Evolutionary conservation across 164 flowering plant genomes (phyloP), one percentile per base, ranked within the genome.

Genomic region (Kalanchoe fedtschenkoi): DNA sequence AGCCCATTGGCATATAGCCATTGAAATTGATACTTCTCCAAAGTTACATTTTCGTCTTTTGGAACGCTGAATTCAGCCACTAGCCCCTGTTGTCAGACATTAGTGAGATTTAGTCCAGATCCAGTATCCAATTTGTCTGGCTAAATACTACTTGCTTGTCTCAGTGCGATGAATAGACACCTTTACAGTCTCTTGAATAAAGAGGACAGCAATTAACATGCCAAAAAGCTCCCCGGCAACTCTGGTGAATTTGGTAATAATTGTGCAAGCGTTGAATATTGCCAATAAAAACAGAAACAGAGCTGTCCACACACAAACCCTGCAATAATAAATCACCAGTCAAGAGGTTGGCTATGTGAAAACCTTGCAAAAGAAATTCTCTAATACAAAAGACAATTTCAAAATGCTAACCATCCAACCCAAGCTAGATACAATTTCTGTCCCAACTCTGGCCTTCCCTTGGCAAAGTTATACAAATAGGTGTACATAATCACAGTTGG

Each of bases 271-370:
- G 69, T 77, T 79, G 76, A 83, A 76, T 67, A 79, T 71, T 65
- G 84, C 84, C 30, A 80, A 77, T 13, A 78, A 70, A 55, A 78
- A 51, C 46, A 83, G 68, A 66, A 83, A 16, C n/a, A 78, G 60
- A 61, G 84, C 80, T 29, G 87, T 78, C 87, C 87, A 83, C 7
- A 76, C 43, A 58, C 84, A 83, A 41, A 80, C 84, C 87, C 87
- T 79, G 60, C 38, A 63, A 61, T 21, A 6, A 46, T 5, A 21
- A 26, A 46, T 46, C 13, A 46, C 24, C 19, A 19, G 53, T 19
- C 28, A 19, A 19, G 38, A 57, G 60, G 37, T 7, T 19, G n/a
- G 4, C 29, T 57, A 5, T 30, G 19, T 57, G 34, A 57, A 3
- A 0, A 15, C 10, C 15, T 56, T 28, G 34, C 15, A 34, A 15